Evolutionary conservation across 1,284 basidiomycete species (phyloP).

Genomic region (Irpex sp.): DNA sequence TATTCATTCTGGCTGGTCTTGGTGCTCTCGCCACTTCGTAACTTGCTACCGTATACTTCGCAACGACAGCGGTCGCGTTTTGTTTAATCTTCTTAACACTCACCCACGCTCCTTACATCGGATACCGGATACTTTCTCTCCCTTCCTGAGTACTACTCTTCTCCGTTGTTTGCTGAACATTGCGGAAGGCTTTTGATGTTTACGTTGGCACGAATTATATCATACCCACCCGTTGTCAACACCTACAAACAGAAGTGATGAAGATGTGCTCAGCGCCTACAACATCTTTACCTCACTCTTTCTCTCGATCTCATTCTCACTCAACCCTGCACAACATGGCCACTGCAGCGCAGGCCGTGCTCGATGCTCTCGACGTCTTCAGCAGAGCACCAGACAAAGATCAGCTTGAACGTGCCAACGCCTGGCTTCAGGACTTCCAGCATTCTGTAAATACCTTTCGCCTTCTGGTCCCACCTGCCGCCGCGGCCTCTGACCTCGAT

Average conservation of each 20-base stretch:
- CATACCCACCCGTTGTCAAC: constrained; percentile 27
- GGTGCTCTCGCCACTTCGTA: constrained; percentile 16
- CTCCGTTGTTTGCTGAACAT: constrained; percentile 29
- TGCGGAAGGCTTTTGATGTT: constrained; percentile 14
- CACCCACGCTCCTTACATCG: constrained; percentile 56
- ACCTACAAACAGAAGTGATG: constrained; percentile 19
- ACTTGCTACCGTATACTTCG: constrained; percentile 39
- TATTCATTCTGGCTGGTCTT: constrained; percentile 32
- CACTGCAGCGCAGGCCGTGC: constrained; percentile 65
- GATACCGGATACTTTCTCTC: constrained; percentile 49
- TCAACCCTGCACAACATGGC: constrained; percentile 8
- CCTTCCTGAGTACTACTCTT: constrained; percentile 45
- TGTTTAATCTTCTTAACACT: constrained; percentile 27
- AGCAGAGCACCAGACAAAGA: constrained; percentile 76
- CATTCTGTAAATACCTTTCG: constrained; percentile 88
- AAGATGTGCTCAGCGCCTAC: constrained; percentile 10
- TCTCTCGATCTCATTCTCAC: constrained; percentile 1
- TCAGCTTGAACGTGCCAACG: constrained; percentile 82
- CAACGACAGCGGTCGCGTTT: constrained; percentile 32
- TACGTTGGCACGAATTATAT: constrained; percentile 33
- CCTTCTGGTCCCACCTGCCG: constrained; percentile 54
- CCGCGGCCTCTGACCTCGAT: constrained; percentile 61
- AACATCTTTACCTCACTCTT: constrained; percentile 3
- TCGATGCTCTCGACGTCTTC: constrained; percentile 76
- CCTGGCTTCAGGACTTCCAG: constrained; percentile 94